These are phyloP conservation scores for Aspergillus viridinutans DNA, from an alignment of 2,329 filamentous ascomycete species.

Conservation along the genomic window DNA sequence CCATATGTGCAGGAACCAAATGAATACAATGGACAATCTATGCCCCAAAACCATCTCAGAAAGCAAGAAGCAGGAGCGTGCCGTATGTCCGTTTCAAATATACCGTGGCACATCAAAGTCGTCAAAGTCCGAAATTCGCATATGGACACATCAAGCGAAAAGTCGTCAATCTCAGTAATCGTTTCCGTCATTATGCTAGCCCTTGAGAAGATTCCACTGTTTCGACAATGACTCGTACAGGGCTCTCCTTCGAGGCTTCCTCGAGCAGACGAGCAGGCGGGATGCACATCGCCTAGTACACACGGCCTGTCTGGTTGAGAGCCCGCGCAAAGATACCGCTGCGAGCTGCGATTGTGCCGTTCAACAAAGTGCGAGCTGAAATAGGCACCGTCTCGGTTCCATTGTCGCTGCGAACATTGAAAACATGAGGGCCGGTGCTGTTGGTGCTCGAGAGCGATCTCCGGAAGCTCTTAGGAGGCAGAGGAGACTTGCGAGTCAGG, in stretches of 20 bases:
- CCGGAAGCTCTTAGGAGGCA: not conserved
- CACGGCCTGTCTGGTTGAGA: not conserved
- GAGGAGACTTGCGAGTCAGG: not conserved
- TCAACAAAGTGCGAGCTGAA: slow-evolving; percentile 7
- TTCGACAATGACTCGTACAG: not conserved
- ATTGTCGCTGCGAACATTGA: slow-evolving; percentile 4
- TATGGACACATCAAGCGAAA: not conserved
- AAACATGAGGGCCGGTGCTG: not conserved
- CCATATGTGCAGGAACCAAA: not conserved
- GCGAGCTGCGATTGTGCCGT: slow-evolving; percentile 4
- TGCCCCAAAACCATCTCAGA: not conserved
- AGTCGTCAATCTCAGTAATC: not conserved
- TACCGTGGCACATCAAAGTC: not conserved
- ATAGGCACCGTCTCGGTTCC: slow-evolving; percentile 1
- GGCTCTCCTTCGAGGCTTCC: not conserved
- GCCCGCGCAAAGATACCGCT: not conserved
- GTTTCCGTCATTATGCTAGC: not conserved
- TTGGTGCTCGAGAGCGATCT: slow-evolving; percentile 1
- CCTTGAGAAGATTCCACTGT: not conserved
- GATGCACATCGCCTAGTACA: not conserved
- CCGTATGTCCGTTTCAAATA: not conserved
- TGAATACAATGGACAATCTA: not conserved
- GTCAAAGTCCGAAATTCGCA: not conserved
- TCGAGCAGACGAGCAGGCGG: not conserved
- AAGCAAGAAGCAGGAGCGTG: not conserved